Evolutionary conservation across 139 green algal species (phyloP).

Genomic region (Haematococcus sp.): DNA sequence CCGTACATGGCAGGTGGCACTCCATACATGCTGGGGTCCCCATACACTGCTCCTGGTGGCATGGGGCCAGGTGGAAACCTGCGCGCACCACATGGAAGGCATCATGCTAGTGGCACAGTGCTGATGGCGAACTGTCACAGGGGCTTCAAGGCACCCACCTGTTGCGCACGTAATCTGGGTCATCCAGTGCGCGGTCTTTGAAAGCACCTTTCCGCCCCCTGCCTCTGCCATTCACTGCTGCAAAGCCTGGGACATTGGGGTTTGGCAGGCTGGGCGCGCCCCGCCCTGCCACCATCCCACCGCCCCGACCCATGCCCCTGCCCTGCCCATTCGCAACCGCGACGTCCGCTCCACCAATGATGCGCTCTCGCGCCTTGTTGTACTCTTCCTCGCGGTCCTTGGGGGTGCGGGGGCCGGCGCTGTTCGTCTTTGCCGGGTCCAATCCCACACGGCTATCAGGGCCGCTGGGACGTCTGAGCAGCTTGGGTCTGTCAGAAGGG

Average conservation of each 20-base stretch:
- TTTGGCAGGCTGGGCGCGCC: background rate
- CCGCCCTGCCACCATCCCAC: background rate
- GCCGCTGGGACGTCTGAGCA: conserved; percentile 3
- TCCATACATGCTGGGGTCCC: too few relatives aligned
- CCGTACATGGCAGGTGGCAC: too few relatives aligned
- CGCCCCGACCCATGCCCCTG: background rate
- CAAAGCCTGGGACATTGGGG: background rate
- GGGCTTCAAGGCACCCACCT: too few relatives aligned
- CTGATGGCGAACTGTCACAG: too few relatives aligned
- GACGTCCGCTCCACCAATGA: background rate
- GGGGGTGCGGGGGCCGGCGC: background rate
- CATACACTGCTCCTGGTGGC: too few relatives aligned
- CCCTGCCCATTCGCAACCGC: too few relatives aligned
- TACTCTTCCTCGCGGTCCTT: conserved; percentile 15
- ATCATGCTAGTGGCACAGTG: too few relatives aligned
- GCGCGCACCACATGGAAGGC: too few relatives aligned
- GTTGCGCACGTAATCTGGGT: conserved; percentile 10
- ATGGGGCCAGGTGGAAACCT: too few relatives aligned
- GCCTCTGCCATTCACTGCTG: background rate
- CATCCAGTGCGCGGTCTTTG: background rate
- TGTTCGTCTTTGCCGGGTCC: background rate
- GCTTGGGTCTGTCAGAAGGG: background rate
- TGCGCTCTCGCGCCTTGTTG: conserved; percentile 9
- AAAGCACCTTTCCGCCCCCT: background rate
- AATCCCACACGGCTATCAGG: background rate